phyloP scores from a whole-genome alignment of 2,329 filamentous ascomycete species.

The Apiospora sp. region DNA sequence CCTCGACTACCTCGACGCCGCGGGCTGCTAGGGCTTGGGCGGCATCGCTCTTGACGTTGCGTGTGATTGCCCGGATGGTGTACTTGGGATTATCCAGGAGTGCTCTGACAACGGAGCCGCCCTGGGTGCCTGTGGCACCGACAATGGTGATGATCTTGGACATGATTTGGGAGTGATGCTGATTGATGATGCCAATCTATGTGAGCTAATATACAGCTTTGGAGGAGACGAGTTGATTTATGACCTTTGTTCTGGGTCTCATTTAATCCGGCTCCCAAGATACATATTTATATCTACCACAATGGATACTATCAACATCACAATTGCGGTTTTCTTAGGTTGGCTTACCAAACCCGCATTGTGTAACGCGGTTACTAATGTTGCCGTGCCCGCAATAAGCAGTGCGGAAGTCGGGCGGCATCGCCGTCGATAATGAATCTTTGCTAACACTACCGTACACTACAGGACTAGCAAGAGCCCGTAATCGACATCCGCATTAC shows the following conservation, averaged over 20 bases:
- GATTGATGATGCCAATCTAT: background rate
- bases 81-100: slow-evolving; percentile 31
- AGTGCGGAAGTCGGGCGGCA: background rate
- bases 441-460: background rate
- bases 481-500: too few species aligned
- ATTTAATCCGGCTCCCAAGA: background rate
- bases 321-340: background rate
- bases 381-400: background rate
- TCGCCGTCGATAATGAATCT: background rate
- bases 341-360: background rate
- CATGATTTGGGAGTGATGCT: background rate
- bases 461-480: background rate
- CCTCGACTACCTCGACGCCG: slow-evolving; percentile 32
- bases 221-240: background rate
- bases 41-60: slow-evolving; percentile 28
- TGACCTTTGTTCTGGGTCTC: background rate
- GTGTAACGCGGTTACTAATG: background rate
- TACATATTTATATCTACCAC: background rate
- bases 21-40: slow-evolving; percentile 28
- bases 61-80: slow-evolving; percentile 33
- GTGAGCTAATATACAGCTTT: background rate
- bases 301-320: background rate
- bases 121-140: slow-evolving; percentile 36
- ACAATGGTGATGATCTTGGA: slow-evolving; percentile 32
- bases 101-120: slow-evolving; percentile 32